These are phyloP conservation scores for Cyberlindnera xylosilytica DNA, from an alignment of 805 yeast species.

Conservation along the genomic window DNA sequence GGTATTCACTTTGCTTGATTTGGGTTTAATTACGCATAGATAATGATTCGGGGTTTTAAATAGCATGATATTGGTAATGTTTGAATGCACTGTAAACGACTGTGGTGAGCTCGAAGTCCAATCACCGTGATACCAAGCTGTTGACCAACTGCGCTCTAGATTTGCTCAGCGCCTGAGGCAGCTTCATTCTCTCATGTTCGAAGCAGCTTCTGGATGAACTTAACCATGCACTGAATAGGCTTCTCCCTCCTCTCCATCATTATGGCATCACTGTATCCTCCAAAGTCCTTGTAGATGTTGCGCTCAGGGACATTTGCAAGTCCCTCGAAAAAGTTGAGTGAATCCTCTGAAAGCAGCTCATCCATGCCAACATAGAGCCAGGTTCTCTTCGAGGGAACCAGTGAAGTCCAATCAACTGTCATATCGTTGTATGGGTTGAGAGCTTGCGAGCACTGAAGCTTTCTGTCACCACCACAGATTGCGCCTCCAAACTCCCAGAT, in stretches of 20 bases:
- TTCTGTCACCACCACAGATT: neutral
- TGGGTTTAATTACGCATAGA: too few relatives aligned
- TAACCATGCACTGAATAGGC: neutral
- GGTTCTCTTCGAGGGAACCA: neutral
- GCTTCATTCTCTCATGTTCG: too few relatives aligned
- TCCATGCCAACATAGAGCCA: conserved; percentile 3
- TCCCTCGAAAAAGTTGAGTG: neutral
- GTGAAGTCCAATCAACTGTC: neutral
- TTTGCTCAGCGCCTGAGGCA: too few relatives aligned
- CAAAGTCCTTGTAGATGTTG: neutral
- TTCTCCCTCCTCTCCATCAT: conserved; percentile 1
- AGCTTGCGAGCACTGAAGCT: neutral
- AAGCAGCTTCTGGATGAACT: neutral
- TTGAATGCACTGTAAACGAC: too few relatives aligned
- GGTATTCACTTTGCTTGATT: conserved; percentile 93
- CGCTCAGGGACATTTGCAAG: conserved; percentile 1
- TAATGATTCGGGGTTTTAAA: too few relatives aligned
- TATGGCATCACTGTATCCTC: neutral
- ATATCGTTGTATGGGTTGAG: conserved; percentile 1
- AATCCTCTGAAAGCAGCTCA: conserved; percentile 2
- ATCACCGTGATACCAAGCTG: too few relatives aligned
- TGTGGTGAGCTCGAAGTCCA: too few relatives aligned
- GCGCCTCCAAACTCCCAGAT: neutral
- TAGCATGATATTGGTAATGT: too few relatives aligned
- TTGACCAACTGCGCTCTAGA: too few relatives aligned